A percentile compares a stretch with the other conserved stretches of the same genome.
Evolutionary conservation across 768 basidiomycete genomes (phyloP).

Genomic region (Leccinellum albellum): DNA sequence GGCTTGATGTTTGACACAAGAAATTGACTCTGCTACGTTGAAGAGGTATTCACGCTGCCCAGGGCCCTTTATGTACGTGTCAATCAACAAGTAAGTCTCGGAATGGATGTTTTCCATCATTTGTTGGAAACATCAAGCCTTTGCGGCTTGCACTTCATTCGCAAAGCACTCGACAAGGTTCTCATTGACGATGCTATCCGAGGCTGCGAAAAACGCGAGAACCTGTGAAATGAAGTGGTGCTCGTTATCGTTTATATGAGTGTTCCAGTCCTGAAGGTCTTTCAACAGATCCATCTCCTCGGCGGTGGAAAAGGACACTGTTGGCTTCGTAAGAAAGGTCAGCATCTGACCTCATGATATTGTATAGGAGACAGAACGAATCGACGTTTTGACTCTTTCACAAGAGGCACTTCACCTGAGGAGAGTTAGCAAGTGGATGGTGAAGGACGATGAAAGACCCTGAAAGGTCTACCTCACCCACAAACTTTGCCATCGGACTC

Average conservation of each 20-base stretch:
- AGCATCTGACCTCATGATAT: slow-evolving; percentile 16
- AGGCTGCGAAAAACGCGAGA: slow-evolving; percentile 94
- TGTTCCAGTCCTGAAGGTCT: background rate
- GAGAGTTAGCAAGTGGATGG: background rate
- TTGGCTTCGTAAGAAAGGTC: background rate
- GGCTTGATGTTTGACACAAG: slow-evolving; percentile 88
- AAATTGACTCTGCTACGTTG: slow-evolving; percentile 90
- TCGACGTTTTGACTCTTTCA: slow-evolving; percentile 43
- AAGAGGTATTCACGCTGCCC: slow-evolving; percentile 77
- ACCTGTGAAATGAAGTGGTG: slow-evolving; percentile 89
- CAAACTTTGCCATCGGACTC: slow-evolving; percentile 45
- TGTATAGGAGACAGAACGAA: background rate
- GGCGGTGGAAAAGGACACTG: slow-evolving; percentile 86
- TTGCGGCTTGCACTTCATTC: slow-evolving; percentile 85
- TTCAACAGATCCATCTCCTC: slow-evolving; percentile 82
- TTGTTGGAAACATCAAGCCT: slow-evolving; percentile 94
- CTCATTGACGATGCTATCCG: slow-evolving; percentile 95
- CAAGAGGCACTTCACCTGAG: slow-evolving; percentile 70
- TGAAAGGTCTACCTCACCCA: slow-evolving; percentile 66
- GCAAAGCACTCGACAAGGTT: slow-evolving; percentile 94
- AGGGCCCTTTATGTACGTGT: slow-evolving; percentile 87
- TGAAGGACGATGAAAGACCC: slow-evolving; percentile 30
- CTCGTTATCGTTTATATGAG: slow-evolving; percentile 37
- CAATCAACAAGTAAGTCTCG: slow-evolving; percentile 95
- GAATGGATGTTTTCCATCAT: slow-evolving; percentile 99